Percentiles rank a stretch among this genome's conserved stretches.
These are phyloP conservation scores for Populus alba DNA, from an alignment of 345 rosid genomes.

Conservation along the genomic window DNA sequence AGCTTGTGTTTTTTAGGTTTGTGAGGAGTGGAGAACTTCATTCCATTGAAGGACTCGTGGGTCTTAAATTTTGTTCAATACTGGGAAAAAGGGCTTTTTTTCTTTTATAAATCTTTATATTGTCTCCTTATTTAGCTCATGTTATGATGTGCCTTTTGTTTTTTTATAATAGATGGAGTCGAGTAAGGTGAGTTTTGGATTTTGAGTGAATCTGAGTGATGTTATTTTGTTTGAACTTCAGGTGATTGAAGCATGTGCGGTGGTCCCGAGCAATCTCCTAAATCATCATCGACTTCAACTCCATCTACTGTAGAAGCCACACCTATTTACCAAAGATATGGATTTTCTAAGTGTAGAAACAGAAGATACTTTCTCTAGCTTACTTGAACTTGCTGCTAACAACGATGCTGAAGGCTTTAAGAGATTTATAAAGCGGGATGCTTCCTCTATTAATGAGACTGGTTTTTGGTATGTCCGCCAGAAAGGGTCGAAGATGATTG, in stretches of 20 bases:
- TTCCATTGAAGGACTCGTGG: not conserved
- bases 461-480: conserved; percentile 45
- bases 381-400: conserved; percentile 47
- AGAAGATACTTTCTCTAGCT: conserved; percentile 33
- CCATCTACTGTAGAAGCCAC: not conserved
- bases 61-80: not conserved
- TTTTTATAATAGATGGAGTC: not conserved
- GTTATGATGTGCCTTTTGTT: not conserved
- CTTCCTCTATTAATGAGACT: conserved; percentile 29
- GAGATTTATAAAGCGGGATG: conserved; percentile 26
- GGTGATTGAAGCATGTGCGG: conserved; percentile 32
- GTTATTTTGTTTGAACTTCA: conserved; percentile 10
- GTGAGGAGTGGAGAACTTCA: not conserved
- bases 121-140: not conserved
- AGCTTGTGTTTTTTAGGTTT: not conserved
- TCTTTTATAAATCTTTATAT: no score
- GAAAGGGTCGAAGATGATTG: conserved; percentile 46
- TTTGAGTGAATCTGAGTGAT: not conserved
- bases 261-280: conserved; percentile 25
- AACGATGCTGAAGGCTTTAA: conserved; percentile 42
- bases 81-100: not conserved
- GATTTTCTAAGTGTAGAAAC: conserved; percentile 25
- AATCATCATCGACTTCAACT: conserved; percentile 13
- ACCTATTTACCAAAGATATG: conserved; percentile 19
- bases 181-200: not conserved